Percentiles rank a stretch among this genome's conserved stretches.
Conservation (phyloP, 2,329 filamentous ascomycete species). For the Monilinia aucupariae region DNA sequence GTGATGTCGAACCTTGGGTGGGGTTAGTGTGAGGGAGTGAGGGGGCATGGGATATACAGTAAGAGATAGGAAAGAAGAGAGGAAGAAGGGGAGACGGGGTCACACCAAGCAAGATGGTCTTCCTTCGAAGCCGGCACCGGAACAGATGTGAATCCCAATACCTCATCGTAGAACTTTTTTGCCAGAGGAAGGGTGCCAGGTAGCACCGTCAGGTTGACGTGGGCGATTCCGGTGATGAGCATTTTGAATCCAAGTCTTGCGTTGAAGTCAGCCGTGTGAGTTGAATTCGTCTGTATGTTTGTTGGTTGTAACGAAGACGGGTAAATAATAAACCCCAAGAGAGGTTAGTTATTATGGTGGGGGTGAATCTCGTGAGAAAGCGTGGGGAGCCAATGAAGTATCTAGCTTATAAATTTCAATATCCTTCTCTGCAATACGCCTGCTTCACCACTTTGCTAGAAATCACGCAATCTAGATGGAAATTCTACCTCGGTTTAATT, state of each 20-base stretch:
- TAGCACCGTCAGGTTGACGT: constrained; percentile 56
- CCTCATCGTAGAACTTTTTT: constrained; percentile 49
- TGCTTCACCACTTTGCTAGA: not conserved
- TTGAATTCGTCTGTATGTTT: not conserved
- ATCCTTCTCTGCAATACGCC: not conserved
- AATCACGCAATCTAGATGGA: not conserved
- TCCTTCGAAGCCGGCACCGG: constrained; percentile 49
- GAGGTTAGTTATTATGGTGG: not conserved
- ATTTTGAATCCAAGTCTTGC: constrained; percentile 8
- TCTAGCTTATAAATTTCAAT: not conserved
- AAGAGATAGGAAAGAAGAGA: not conserved
- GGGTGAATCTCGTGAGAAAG: not conserved
- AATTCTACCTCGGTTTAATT: not conserved
- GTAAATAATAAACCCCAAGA: not conserved
- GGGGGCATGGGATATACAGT: not conserved
- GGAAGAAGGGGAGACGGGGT: not conserved
- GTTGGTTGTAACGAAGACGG: not conserved
- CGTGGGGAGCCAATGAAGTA: not conserved
- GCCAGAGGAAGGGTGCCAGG: constrained; percentile 47
- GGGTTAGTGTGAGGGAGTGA: not conserved
- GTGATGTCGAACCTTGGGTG: constrained; percentile 50
- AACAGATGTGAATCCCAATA: constrained; percentile 48
- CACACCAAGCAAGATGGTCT: constrained; percentile 49
- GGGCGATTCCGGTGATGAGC: constrained; percentile 47
- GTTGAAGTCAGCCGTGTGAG: not conserved